phyloP scores from a whole-genome alignment of 2,329 filamentous ascomycete genomes.

The Rhexocercosporidium sp. region DNA sequence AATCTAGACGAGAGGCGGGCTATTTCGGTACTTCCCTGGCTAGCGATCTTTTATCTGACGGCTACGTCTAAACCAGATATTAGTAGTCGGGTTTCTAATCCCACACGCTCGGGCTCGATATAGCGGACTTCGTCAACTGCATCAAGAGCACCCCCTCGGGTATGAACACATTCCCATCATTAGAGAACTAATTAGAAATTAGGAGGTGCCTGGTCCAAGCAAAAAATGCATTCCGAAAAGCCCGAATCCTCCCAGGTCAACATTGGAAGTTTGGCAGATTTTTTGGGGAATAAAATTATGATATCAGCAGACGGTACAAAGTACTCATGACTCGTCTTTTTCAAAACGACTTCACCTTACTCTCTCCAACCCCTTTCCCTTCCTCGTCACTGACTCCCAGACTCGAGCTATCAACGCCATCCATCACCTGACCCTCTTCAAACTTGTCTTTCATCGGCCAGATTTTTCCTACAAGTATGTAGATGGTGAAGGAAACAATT shows the following conservation, averaged over 20 bases:
- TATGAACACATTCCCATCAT: not conserved
- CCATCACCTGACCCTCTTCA: conserved; percentile 24
- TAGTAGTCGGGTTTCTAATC: not conserved
- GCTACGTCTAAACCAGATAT: not conserved
- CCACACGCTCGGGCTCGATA: not conserved
- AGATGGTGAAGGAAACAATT: conserved; percentile 29
- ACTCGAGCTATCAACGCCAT: conserved; percentile 22
- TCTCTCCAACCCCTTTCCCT: conserved; percentile 13
- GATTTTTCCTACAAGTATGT: conserved; percentile 24
- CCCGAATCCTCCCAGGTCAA: not conserved
- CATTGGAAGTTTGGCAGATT: not conserved
- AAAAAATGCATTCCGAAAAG: not conserved
- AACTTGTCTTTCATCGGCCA: conserved; percentile 33
- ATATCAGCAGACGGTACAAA: not conserved
- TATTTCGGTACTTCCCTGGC: not conserved
- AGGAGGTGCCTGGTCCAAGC: not conserved
- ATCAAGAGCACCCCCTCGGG: not conserved
- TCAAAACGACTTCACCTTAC: conserved; percentile 14
- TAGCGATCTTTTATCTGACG: not conserved
- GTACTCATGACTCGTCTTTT: not conserved
- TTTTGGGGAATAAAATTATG: too few species aligned
- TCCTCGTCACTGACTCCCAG: conserved; percentile 23
- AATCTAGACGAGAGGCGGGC: not conserved
- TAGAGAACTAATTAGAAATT: not conserved
- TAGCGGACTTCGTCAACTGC: not conserved